A percentile compares a stretch with the other conserved stretches of the same genome.
These are phyloP conservation scores for Phialocephala sp. DNA, from an alignment of 2,329 filamentous ascomycete species.

Conservation along the genomic window DNA sequence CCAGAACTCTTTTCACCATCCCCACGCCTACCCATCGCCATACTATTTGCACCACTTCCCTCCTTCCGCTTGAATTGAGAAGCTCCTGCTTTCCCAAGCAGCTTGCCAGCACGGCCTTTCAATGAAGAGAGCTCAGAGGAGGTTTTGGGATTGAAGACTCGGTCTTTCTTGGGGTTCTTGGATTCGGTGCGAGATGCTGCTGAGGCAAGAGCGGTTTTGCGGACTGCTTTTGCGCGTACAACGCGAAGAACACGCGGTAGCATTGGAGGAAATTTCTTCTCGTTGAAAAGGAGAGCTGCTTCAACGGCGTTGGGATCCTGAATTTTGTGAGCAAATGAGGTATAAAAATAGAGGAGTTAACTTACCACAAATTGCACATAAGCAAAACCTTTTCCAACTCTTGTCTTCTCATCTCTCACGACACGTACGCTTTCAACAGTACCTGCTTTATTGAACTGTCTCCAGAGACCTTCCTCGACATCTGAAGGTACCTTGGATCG, in stretches of 20 bases:
- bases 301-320: conserved; percentile 87
- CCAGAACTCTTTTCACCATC: conserved; percentile 35
- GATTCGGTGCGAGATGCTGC: conserved; percentile 29
- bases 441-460: conserved; percentile 76
- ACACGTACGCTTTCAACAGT: conserved; percentile 93
- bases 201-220: conserved; percentile 44
- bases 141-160: conserved; percentile 70
- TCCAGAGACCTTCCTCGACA: conserved; percentile 91
- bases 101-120: conserved; percentile 74
- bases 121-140: conserved; percentile 73
- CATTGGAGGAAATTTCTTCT: conserved; percentile 92
- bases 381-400: conserved; percentile 95
- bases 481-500: conserved; percentile 79
- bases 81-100: conserved; percentile 75
- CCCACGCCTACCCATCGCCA: conserved; percentile 31
- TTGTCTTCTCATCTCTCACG: conserved; percentile 84
- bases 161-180: conserved; percentile 47
- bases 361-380: conserved; percentile 89
- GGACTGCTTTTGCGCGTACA: conserved; percentile 66
- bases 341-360: conserved; percentile 35
- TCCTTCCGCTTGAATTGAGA: conserved; percentile 40
- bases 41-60: conserved; percentile 39
- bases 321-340: conserved; percentile 30
- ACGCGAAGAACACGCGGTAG: conserved; percentile 89
- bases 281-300: conserved; percentile 84